Evolutionary conservation across 2,329 filamentous ascomycete species (phyloP), one percentile per base, ranked within the genome.

Genomic region (Arthrocladium fulminans): DNA sequence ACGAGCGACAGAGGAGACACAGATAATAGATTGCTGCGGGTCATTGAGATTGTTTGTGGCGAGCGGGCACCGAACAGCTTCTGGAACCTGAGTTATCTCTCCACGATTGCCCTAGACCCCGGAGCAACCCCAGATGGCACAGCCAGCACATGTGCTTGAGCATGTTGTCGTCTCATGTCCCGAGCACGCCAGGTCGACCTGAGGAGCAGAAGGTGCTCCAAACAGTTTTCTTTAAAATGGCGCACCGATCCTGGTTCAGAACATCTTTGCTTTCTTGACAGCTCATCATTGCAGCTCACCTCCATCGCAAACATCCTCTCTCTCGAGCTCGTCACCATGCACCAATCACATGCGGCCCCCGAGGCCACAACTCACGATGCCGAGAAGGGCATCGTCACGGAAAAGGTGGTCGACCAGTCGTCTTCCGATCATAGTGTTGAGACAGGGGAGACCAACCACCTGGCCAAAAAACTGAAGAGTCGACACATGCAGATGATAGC

Each of bases 401-500:
- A 27, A 3, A 30, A 30, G n/a, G 25, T 15, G 4, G 41, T 44
- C 41, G 27, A 30, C 12, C 24, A 29, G 6, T n/a, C 32, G 6
- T 8, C 13, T 15, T 35, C 32, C 7, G 13, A 35, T 4, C 8
- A n/a, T 12, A 20, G 9, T 22, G 9, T 27, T 22, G 17, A 48
- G 34, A 12, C 37, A 17, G 38, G 7, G n/a, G 12, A 25, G 9
- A 42, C 17, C 15, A 20, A n/a, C 2, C 24, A 39, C 4, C 37
- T 48, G 8, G n/a, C 30, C 7, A 41, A 54, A 50, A 54, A 53
- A 38, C 49, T 58, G 30, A 54, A 54, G 35, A 51, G 46, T 17
- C 54, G 59, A 29, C 59, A 61, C 37, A 54, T 60, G 49, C 59
- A 61, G 45, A 54, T 59, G 50, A 61, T 60, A 27, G 58, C 59